Conservation (phyloP, 371 early-diverging fungal species). For the Mucor sp. region DNA sequence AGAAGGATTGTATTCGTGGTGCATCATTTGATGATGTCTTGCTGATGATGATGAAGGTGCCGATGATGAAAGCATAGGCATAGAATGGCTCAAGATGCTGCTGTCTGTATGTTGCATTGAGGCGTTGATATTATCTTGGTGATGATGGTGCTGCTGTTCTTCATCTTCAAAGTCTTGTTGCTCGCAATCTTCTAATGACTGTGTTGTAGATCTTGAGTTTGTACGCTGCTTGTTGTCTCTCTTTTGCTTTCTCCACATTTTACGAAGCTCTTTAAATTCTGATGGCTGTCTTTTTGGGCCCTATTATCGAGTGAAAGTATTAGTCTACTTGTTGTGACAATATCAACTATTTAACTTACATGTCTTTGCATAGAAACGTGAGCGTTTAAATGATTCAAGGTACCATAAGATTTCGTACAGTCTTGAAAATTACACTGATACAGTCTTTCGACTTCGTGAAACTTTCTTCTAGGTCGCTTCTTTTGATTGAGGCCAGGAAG, state of each 20-base stretch:
- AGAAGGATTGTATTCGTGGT: constrained; percentile 5
- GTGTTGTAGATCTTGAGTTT: constrained; percentile 1
- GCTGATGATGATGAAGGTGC: neutral
- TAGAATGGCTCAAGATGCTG: constrained; percentile 6
- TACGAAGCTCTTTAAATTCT: constrained; percentile 70
- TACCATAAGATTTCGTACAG: constrained; percentile 72
- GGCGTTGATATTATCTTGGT: neutral
- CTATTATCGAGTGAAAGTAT: constrained; percentile 9
- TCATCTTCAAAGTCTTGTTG: neutral
- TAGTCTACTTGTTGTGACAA: neutral
- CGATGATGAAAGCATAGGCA: neutral
- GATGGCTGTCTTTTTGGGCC: constrained; percentile 49
- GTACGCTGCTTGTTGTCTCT: constrained; percentile 34
- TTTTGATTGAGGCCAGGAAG: constrained; percentile 64
- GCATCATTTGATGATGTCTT: neutral
- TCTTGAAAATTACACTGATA: constrained; percentile 66
- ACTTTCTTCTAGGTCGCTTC: constrained; percentile 70
- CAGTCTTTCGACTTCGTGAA: constrained; percentile 72
- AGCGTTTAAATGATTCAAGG: constrained; percentile 73
- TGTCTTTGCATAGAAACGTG: constrained; percentile 77
- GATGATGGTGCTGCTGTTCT: neutral
- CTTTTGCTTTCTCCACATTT: constrained; percentile 54
- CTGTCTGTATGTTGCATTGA: neutral
- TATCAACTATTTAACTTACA: constrained; percentile 34
- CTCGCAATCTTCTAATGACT: constrained; percentile 1